Evolutionary conservation across 768 basidiomycete species (phyloP).

Genomic region (Hemileccinum impolitum): DNA sequence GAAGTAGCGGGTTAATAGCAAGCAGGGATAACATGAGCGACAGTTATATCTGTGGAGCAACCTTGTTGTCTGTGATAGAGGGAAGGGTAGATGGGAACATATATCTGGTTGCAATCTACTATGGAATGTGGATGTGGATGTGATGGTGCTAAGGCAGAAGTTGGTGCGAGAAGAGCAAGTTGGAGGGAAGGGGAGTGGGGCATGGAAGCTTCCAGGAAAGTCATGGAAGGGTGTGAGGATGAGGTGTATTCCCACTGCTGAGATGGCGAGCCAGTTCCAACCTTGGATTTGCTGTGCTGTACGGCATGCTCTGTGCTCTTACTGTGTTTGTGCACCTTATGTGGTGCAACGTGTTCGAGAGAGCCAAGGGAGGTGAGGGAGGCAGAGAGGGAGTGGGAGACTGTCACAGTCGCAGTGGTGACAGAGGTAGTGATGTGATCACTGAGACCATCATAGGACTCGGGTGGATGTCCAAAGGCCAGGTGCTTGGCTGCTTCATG

Average conservation of each 20-base stretch:
- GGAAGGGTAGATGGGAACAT: constrained; percentile 50
- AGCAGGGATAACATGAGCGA: constrained; percentile 69
- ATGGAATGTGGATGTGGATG: constrained; percentile 18
- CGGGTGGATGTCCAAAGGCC: constrained; percentile 19
- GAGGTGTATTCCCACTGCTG: constrained; percentile 77
- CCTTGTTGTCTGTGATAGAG: constrained; percentile 64
- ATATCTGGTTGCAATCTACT: constrained; percentile 26
- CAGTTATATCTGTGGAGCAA: constrained; percentile 63
- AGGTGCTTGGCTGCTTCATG: constrained; percentile 44
- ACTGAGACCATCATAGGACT: constrained; percentile 24
- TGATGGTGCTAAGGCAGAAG: constrained; percentile 1
- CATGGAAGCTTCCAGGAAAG: constrained; percentile 62
- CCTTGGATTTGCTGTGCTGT: constrained; percentile 13
- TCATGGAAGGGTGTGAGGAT: constrained; percentile 68
- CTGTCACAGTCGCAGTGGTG: constrained; percentile 15
- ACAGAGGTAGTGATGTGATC: constrained; percentile 23
- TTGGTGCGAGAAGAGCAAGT: constrained; percentile 18
- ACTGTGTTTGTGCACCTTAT: constrained; percentile 31
- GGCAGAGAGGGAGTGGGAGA: constrained; percentile 17
- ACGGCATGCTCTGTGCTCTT: neutral
- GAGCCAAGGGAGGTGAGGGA: constrained; percentile 21
- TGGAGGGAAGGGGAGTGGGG: constrained; percentile 43
- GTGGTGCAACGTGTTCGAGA: constrained; percentile 7
- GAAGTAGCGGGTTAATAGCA: constrained; percentile 80
- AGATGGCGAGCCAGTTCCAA: constrained; percentile 27